Conservation (phyloP, 23 red algal species). For the Gracilaria vermiculophylla region DNA sequence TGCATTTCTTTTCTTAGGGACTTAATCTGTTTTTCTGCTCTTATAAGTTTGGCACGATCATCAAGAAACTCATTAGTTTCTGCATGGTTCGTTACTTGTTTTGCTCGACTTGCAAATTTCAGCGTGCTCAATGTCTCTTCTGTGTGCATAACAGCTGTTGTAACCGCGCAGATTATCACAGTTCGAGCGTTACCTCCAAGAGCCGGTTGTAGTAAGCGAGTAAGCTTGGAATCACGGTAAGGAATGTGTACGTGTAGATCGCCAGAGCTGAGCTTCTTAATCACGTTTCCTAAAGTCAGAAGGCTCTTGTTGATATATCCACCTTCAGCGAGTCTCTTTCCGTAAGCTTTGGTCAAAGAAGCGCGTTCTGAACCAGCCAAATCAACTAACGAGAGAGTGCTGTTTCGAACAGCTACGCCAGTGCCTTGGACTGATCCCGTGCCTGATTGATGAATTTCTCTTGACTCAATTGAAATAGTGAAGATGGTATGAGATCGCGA, state of each 20-base stretch:
- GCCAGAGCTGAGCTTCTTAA: conserved; percentile 67
- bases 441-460: neutral
- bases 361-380: conserved; percentile 85
- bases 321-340: conserved; percentile 77
- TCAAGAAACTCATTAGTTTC: conserved; percentile 78
- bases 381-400: conserved; percentile 85
- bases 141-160: conserved; percentile 53
- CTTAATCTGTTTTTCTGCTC: conserved; percentile 8
- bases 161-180: conserved; percentile 66
- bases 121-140: conserved; percentile 88
- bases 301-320: conserved; percentile 88
- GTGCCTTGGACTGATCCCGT: neutral
- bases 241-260: conserved; percentile 59
- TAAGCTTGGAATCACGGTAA: conserved; percentile 94
- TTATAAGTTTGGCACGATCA: conserved; percentile 63
- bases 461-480: conserved; percentile 82
- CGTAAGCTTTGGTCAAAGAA: conserved; percentile 61
- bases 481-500: conserved; percentile 94
- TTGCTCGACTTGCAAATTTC: conserved; percentile 85
- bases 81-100: conserved; percentile 68
- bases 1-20: conserved; percentile 14
- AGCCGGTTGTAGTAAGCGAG: conserved; percentile 79
- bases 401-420: conserved; percentile 53
- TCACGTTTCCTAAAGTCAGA: conserved; percentile 82
- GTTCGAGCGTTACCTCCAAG: conserved; percentile 89